Base-by-base conservation (phyloP, 2,329 filamentous ascomycete genomes). In the Beauveria rudraprayagi region DNA sequence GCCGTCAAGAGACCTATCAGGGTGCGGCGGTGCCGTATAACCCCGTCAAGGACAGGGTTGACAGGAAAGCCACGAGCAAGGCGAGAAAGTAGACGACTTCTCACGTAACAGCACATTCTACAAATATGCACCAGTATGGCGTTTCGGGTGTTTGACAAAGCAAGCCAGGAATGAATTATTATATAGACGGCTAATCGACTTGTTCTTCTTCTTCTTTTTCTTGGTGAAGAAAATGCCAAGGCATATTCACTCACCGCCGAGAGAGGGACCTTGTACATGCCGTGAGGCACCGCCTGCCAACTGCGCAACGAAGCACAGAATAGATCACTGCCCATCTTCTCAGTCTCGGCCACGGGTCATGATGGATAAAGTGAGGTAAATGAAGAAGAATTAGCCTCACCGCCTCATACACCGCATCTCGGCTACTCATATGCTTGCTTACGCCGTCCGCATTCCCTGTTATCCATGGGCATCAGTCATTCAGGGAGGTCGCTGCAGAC, bases 11-110 rank as follows among this genome's bases (percentile, higher is more conserved):
- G 63, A 72, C 70, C 61, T 76, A 82, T 61, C 66, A 75, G 2
- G 83, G 83, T 24, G 41, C 34, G 19, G 59, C 59, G 34, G 78
- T 73, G 11, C 83, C 84, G 2, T 86, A 83, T 67, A 75, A 75
- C 8, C 84, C 83, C 0, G 73, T 77, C 5, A 77, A 75, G 64
- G 84, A 86, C 63, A 78, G 73, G 62, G 53, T 62, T 46, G 72
- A 70, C 50, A 73, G 71, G 64, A 76, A 74, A 63, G 53, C 68
- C 40, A 77, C 72, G 43, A 60, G 58, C 43, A 60, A 63, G 66
- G 66, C 40, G 72, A 70, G 65, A 71, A 68, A 62, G 70, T 65
- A 69, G 57, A 19, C 22, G 7, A 11, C 34, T 37, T 14, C 34
- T 37, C 11, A 14, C 1, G 34, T 37, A 14, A 14, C 11, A 37